phyloP scores from a whole-genome alignment of 495 filamentous ascomycete species.

The Penicillium cosmopolitanum region DNA sequence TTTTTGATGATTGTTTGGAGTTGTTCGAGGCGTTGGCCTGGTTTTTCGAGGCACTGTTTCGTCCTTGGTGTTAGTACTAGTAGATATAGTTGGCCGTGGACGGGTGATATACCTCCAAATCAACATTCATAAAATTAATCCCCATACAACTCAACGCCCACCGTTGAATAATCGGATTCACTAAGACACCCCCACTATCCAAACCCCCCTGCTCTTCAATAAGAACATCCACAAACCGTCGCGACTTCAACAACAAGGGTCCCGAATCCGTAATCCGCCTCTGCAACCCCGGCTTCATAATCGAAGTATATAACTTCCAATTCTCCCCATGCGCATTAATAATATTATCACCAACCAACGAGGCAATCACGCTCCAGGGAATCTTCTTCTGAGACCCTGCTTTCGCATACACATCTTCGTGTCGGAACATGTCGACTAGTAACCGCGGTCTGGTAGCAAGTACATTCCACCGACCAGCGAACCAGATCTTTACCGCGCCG shows the following conservation, averaged over 20 bases:
- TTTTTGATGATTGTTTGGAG: conserved; percentile 35
- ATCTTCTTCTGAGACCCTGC: conserved; percentile 53
- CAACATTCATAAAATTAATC: conserved; percentile 27
- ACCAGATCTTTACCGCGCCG: conserved; percentile 51
- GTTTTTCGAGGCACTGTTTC: conserved; percentile 18
- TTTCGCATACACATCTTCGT: conserved; percentile 49
- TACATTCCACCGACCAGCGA: conserved; percentile 46
- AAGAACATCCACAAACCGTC: conserved; percentile 26
- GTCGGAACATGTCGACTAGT: conserved; percentile 49
- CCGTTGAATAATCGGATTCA: conserved; percentile 30
- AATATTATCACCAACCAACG: conserved; percentile 44
- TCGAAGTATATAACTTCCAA: conserved; percentile 38
- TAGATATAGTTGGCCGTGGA: neutral
- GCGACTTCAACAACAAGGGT: conserved; percentile 26
- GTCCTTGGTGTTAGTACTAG: too few relatives aligned
- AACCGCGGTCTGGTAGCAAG: conserved; percentile 40
- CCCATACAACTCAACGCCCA: conserved; percentile 37
- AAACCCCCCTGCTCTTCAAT: conserved; percentile 13
- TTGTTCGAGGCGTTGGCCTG: conserved; percentile 28
- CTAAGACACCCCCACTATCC: conserved; percentile 15
- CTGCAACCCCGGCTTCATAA: conserved; percentile 46
- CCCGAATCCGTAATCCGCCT: conserved; percentile 28
- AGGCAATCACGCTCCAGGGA: conserved; percentile 44
- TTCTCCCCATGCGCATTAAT: conserved; percentile 38
- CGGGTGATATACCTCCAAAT: conserved; percentile 25